A percentile compares a stretch with the other conserved stretches of the same genome.
Evolutionary conservation across 768 basidiomycete species (phyloP).

Genomic region (Ramaria sp.): DNA sequence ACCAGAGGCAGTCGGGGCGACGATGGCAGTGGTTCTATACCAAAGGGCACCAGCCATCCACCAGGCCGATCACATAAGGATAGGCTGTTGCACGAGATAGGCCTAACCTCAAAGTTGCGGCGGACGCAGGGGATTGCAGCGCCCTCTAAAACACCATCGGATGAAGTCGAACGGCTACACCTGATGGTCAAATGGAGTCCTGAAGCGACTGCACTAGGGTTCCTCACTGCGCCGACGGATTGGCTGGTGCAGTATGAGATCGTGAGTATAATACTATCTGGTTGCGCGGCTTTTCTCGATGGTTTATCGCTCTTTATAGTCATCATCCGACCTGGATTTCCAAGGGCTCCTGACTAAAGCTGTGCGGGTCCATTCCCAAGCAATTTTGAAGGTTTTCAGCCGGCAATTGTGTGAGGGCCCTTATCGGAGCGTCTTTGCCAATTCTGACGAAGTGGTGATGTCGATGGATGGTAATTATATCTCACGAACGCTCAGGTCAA

Average conservation of each 20-base stretch:
- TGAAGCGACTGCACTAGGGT: conserved; percentile 53
- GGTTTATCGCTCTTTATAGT: conserved; percentile 26
- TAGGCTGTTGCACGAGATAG: conserved; percentile 7
- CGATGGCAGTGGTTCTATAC: conserved; percentile 40
- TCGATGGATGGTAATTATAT: conserved; percentile 40
- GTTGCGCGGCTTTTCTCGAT: background rate
- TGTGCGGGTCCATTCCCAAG: conserved; percentile 54
- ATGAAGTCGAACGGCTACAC: conserved; percentile 59
- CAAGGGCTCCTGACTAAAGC: conserved; percentile 55
- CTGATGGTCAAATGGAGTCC: conserved; percentile 77
- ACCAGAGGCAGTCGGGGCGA: conserved; percentile 22
- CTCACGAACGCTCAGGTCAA: background rate
- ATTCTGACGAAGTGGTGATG: conserved; percentile 47
- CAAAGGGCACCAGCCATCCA: conserved; percentile 19
- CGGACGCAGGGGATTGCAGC: background rate
- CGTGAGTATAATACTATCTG: conserved; percentile 32
- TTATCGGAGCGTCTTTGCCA: conserved; percentile 47
- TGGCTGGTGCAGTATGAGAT: conserved; percentile 38
- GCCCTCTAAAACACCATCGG: conserved; percentile 34
- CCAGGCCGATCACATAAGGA: conserved; percentile 6
- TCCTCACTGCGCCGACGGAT: conserved; percentile 41
- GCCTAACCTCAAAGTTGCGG: background rate
- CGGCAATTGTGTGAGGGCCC: conserved; percentile 41
- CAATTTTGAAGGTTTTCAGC: conserved; percentile 49
- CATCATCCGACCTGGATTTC: conserved; percentile 63